Conservation (phyloP, 805 yeast species). For the Wickerhamiella parazyma region DNA sequence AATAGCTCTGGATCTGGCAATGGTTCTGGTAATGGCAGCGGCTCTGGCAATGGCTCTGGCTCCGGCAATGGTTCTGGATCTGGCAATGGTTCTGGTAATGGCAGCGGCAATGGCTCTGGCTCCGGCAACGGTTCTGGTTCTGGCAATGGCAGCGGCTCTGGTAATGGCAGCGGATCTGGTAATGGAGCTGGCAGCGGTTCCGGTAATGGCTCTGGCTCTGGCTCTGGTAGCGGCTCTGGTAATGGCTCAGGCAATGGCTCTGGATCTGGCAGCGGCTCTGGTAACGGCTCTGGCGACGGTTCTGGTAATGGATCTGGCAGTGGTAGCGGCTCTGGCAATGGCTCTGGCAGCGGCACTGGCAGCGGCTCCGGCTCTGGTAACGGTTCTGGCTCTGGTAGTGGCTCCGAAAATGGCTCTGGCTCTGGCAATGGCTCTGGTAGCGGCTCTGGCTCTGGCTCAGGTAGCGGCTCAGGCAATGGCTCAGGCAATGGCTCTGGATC, state of each 20-base stretch:
- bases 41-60: background rate
- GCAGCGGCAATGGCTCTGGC: background rate
- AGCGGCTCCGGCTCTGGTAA: background rate
- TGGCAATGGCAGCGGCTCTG: background rate
- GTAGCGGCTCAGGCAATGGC: background rate
- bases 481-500: background rate
- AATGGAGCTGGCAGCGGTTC: background rate
- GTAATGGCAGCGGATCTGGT: background rate
- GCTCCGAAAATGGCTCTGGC: background rate
- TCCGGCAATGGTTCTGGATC: background rate
- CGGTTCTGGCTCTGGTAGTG: too few relatives aligned
- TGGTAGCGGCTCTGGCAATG: background rate
- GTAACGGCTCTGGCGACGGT: background rate
- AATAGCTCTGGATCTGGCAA: background rate
- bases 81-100: background rate
- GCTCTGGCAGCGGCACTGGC: background rate
- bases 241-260: background rate
- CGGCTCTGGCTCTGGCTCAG: background rate
- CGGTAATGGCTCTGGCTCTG: background rate
- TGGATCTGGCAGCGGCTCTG: background rate
- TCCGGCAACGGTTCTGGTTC: background rate
- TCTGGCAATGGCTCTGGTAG: background rate
- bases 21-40: background rate
- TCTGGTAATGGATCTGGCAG: background rate
- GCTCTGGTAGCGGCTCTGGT: background rate